phyloP scores from a whole-genome alignment of 2,329 filamentous ascomycete species.

The Fusarium napiforme region DNA sequence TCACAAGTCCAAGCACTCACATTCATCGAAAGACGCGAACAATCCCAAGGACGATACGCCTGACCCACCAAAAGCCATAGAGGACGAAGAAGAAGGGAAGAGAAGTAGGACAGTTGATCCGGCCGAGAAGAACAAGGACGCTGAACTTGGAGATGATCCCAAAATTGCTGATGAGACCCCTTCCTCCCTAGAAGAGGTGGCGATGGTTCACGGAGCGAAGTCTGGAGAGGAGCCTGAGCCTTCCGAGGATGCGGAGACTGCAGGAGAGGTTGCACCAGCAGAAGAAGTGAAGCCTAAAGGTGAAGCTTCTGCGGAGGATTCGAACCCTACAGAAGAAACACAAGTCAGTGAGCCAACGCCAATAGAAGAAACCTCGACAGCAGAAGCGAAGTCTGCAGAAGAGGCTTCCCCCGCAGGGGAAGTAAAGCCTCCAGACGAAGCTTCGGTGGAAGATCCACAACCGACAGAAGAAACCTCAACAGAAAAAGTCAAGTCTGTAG shows the following conservation, averaged over 20 bases:
- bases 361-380: neutral
- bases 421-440: neutral
- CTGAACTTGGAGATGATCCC: conserved; percentile 6
- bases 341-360: neutral
- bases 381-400: neutral
- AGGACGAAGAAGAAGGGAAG: conserved; percentile 13
- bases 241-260: neutral
- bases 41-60: conserved; percentile 8
- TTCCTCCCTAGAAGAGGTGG: neutral
- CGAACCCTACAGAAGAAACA: neutral
- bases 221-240: neutral
- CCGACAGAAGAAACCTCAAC: neutral
- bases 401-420: neutral
- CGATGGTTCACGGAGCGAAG: neutral
- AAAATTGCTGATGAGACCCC: conserved; percentile 4
- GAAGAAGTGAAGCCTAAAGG: conserved; percentile 15
- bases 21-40: conserved; percentile 19
- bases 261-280: neutral
- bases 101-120: conserved; percentile 1
- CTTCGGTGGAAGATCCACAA: neutral
- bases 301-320: conserved; percentile 7
- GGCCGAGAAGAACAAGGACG: conserved; percentile 6
- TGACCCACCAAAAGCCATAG: neutral
- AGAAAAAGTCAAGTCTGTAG: neutral
- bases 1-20: conserved; percentile 36